Evolutionary conservation across 495 filamentous ascomycete species (phyloP).

Genomic region (Penicillium tannophilum): DNA sequence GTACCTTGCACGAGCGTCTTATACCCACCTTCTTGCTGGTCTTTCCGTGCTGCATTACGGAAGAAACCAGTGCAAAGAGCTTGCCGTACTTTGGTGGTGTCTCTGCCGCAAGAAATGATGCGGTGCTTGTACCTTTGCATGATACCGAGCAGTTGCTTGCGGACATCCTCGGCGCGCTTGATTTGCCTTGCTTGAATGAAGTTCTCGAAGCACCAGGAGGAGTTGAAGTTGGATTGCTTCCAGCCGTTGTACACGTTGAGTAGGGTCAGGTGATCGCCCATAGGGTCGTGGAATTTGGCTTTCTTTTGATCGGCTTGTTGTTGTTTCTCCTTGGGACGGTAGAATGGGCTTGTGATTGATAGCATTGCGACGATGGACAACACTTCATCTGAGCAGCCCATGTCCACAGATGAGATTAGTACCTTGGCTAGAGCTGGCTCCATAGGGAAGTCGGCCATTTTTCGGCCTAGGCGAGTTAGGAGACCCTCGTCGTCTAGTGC

Average conservation of each 20-base stretch:
- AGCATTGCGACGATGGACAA: conserved; percentile 96
- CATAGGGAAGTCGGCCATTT: conserved; percentile 99
- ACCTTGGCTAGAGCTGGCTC: conserved; percentile 87
- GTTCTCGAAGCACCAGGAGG: conserved; percentile 95
- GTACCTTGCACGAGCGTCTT: conserved; percentile 96
- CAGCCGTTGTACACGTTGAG: conserved; percentile 97
- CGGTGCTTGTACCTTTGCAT: conserved; percentile 85
- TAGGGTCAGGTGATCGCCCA: conserved; percentile 91
- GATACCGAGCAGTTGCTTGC: conserved; percentile 88
- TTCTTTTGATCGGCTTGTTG: conserved; percentile 96
- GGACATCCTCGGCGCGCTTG: conserved; percentile 85
- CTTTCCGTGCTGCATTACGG: conserved; percentile 91
- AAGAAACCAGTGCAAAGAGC: conserved; percentile 94
- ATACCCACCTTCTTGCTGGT: conserved; percentile 94
- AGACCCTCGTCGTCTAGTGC: conserved; percentile 97
- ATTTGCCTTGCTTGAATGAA: conserved; percentile 93
- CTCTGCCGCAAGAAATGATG: conserved; percentile 79
- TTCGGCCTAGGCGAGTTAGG: conserved; percentile 85
- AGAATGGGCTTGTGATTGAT: conserved; percentile 81
- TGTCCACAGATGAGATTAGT: conserved; percentile 81
- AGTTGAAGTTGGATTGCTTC: conserved; percentile 79
- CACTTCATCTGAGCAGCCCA: conserved; percentile 90
- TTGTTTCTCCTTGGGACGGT: conserved; percentile 95
- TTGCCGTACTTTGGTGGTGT: conserved; percentile 87
- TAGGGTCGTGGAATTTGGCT: conserved; percentile 92